Evolutionary conservation across 495 filamentous ascomycete genomes (phyloP), one percentile per base, ranked within the genome.

Genomic region (Trichoderma asperelloides): DNA sequence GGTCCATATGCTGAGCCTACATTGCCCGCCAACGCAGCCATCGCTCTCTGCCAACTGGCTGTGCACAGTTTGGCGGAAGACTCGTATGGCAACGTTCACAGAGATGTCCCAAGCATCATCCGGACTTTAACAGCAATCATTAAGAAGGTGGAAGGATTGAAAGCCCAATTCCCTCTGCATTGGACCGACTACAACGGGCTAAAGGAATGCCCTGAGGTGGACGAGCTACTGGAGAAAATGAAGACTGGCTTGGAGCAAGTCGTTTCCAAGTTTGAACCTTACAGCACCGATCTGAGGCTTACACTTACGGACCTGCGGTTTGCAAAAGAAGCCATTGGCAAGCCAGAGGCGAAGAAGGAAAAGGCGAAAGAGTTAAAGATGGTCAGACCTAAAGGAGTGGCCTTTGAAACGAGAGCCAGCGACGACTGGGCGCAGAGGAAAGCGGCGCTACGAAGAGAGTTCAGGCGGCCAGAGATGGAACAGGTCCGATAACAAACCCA

Each of bases 51-150:
- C 12, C 79, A 78, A 45, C 82, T 99, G 8, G 83, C 89, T 18
- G 81, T 89, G n/a, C 81, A 82, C 49, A 91, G 88, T 75, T 77
- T 97, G 39, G 78, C 78, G 12, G 95, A 99, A 77, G 95, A 99
- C 75, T 80, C 80, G n/a, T 96, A 86, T 71, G 95, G 95, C 30
- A 88, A 90, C 70, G 95, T 96, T 49, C 87, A 94, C 64, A 82
- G 85, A 40, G 88, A 94, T 71, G 85, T 97, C 2, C 85, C 90
- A 7, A 72, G 74, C 9, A 84, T 96, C 39, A 85, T 98, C 60
- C 82, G 87, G 64, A 85, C 86, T 2, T 88, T 93, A 70, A 90
- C 89, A 1, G 71, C 77, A 3, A 86, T 89, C 0, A 85, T 89
- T 68, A 82, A 79, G 28, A 85, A 85, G 62, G 74, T 97, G n/a